Conservation (phyloP, 768 basidiomycete genomes). For the Cystofilobasidium ferigula region DNA sequence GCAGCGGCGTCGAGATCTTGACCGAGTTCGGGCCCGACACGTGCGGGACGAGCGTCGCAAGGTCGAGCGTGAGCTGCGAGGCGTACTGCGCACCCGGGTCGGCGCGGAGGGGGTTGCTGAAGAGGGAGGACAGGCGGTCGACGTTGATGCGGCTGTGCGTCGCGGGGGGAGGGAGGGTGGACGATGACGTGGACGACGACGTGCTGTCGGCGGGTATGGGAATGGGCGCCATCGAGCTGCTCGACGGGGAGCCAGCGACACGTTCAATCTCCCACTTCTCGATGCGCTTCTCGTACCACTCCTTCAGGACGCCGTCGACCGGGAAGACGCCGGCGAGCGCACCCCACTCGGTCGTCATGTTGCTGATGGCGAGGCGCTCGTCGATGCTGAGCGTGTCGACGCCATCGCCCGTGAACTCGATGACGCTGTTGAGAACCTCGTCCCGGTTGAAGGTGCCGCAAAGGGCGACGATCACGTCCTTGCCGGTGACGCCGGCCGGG, state of each 20-base stretch:
- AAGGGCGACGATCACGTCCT: slow-evolving; percentile 93
- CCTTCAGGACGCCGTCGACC: slow-evolving; percentile 63
- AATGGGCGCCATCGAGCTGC: slow-evolving; percentile 32
- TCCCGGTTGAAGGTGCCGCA: slow-evolving; percentile 93
- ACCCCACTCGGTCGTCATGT: slow-evolving; percentile 99
- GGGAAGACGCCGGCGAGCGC: slow-evolving; percentile 93
- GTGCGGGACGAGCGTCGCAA: slow-evolving; percentile 86
- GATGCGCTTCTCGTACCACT: slow-evolving; percentile 73
- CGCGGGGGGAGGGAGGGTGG: neutral
- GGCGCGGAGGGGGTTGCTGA: slow-evolving; percentile 46
- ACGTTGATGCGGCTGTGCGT: slow-evolving; percentile 81
- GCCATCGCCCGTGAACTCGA: slow-evolving; percentile 91
- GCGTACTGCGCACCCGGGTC: slow-evolving; percentile 72
- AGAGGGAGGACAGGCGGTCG: slow-evolving; percentile 55
- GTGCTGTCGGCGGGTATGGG: slow-evolving; percentile 46
- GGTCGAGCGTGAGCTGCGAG: slow-evolving; percentile 77
- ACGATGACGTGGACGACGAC: slow-evolving; percentile 36
- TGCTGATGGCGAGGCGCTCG: slow-evolving; percentile 90
- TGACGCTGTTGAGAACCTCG: slow-evolving; percentile 89
- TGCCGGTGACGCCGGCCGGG: slow-evolving; percentile 83
- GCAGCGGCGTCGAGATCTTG: slow-evolving; percentile 87
- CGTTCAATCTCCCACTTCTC: slow-evolving; percentile 53
- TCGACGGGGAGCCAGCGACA: neutral
- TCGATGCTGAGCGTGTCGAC: slow-evolving; percentile 67
- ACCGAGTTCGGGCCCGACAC: slow-evolving; percentile 97